These are phyloP conservation scores for Nakazawaea peltata DNA, from an alignment of 805 yeast genomes.

Conservation along the genomic window DNA sequence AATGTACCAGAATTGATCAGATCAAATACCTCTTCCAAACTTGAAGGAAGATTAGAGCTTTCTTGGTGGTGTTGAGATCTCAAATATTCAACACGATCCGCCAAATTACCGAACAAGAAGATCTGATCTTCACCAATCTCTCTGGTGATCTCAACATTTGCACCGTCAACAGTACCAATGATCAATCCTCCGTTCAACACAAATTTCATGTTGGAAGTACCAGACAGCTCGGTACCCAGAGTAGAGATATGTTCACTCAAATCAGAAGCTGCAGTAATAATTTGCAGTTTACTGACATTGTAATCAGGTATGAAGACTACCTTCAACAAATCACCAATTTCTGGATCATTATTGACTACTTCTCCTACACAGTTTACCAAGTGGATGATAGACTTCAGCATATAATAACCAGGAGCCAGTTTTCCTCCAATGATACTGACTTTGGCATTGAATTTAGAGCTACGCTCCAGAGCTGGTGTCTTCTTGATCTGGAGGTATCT, in stretches of 20 bases:
- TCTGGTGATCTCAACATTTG: constrained; percentile 89
- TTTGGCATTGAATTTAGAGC: constrained; percentile 56
- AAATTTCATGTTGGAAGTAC: constrained; percentile 94
- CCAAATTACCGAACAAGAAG: constrained; percentile 83
- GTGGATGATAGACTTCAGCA: constrained; percentile 88
- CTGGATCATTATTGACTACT: constrained; percentile 72
- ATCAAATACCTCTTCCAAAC: constrained; percentile 53
- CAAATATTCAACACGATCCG: constrained; percentile 83
- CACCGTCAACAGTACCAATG: constrained; percentile 95
- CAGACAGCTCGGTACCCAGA: constrained; percentile 96
- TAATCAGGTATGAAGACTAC: constrained; percentile 89
- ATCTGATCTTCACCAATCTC: constrained; percentile 92
- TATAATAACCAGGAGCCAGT: constrained; percentile 96
- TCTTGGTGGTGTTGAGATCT: constrained; percentile 73
- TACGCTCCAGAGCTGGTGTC: constrained; percentile 54
- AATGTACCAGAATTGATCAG: constrained; percentile 64
- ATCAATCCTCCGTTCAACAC: constrained; percentile 91
- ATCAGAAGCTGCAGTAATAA: constrained; percentile 85
- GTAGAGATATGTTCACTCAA: constrained; percentile 91
- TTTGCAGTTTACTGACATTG: constrained; percentile 90
- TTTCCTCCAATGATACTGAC: constrained; percentile 88
- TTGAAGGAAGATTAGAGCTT: constrained; percentile 49
- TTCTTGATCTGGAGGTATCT: constrained; percentile 73
- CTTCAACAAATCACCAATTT: constrained; percentile 67
- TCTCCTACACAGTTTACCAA: constrained; percentile 74